Evolutionary conservation across 2,329 filamentous ascomycete species (phyloP).

Genomic region (Aspergillus ruber): DNA sequence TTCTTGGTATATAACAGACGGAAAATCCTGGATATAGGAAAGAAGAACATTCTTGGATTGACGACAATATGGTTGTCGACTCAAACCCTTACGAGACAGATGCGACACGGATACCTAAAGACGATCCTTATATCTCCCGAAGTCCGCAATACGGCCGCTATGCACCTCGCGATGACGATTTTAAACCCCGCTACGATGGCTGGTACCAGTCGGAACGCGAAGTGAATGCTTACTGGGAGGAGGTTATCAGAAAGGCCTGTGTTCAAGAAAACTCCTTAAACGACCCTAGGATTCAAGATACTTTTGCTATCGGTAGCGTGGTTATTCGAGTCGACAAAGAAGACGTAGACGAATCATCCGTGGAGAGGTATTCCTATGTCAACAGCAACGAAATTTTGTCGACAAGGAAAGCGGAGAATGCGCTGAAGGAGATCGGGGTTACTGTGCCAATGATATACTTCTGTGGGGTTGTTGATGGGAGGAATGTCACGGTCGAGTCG

Average conservation of each 20-base stretch:
- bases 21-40: not conserved
- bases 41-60: constrained; percentile 9
- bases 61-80: constrained; percentile 14
- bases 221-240: constrained; percentile 30
- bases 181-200: constrained; percentile 26
- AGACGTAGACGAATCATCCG: constrained; percentile 15
- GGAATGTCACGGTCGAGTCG: constrained; percentile 35
- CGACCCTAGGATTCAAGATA: constrained; percentile 23
- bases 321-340: constrained; percentile 32
- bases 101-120: constrained; percentile 21
- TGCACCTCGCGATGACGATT: constrained; percentile 26
- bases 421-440: constrained; percentile 26
- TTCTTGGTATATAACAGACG: not conserved
- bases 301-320: constrained; percentile 30
- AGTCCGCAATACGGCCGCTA: constrained; percentile 32
- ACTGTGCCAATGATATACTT: constrained; percentile 32
- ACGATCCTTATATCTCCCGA: constrained; percentile 28
- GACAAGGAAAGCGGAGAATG: constrained; percentile 27
- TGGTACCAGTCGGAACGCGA: constrained; percentile 28
- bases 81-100: constrained; percentile 32
- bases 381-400: constrained; percentile 35
- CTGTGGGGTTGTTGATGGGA: constrained; percentile 31
- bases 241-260: constrained; percentile 24
- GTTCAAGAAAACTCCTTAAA: constrained; percentile 28
- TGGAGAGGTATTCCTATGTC: constrained; percentile 25